Conservation (phyloP, 176 grass and related monocot genomes). For the Chrysopogon serrulatus region DNA sequence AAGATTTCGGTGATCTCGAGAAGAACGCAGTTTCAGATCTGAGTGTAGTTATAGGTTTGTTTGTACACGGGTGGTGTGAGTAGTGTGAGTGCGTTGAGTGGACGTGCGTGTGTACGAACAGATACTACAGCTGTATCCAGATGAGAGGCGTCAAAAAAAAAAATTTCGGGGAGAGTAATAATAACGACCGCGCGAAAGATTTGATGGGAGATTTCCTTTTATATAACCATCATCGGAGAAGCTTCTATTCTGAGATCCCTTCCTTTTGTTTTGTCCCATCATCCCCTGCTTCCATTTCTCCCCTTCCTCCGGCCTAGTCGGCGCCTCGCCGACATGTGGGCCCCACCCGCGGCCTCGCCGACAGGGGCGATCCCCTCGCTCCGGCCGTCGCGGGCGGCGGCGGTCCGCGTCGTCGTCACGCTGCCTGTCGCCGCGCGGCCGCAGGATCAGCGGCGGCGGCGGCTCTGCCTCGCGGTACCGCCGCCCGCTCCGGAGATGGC, state of each 20-base stretch:
- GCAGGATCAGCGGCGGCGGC: background rate
- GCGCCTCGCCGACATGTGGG: slow-evolving; percentile 34
- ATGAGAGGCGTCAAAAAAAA: too few species aligned
- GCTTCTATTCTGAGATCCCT: slow-evolving; percentile 30
- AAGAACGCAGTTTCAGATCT: too few species aligned
- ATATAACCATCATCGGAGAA: background rate
- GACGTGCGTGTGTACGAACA: too few species aligned
- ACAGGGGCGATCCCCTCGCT: background rate
- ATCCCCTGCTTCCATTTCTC: background rate
- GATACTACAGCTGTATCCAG: too few species aligned
- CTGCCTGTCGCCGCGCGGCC: background rate
- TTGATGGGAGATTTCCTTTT: slow-evolving; percentile 2
- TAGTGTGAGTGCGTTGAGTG: too few species aligned
- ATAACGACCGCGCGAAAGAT: background rate
- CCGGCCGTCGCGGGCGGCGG: background rate
- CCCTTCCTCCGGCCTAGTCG: background rate
- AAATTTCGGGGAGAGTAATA: too few species aligned
- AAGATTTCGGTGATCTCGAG: too few species aligned
- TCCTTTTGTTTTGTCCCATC: background rate
- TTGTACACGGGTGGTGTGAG: too few species aligned
- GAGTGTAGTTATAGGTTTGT: too few species aligned
- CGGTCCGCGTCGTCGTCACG: background rate
- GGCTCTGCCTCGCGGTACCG: slow-evolving; percentile 27
- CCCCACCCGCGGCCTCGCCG: slow-evolving; percentile 31
- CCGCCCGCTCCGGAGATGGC: slow-evolving; percentile 30